Evolutionary conservation across 805 yeast species (phyloP), one percentile per base, ranked within the genome.

Genomic region (Myxozyma lipomycoides): DNA sequence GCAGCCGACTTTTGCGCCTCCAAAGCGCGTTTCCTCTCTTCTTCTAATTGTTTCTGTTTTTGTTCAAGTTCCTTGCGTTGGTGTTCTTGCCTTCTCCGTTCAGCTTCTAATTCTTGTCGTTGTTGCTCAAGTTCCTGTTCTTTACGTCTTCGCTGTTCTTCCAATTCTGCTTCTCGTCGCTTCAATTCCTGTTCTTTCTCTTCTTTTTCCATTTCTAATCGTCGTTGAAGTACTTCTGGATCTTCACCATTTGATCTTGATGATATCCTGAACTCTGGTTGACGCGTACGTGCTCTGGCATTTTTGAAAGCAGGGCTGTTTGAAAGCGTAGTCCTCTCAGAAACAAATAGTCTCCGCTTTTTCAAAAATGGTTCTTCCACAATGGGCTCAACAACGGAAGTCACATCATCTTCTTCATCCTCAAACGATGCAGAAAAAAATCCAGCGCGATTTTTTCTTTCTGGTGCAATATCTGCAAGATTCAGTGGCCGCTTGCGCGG

Each of bases 341-440:
- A 12, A n/a, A 42, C 41, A 19, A 55, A 55, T 17, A 55, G 22
- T n/a, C 53, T 37, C 9, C 60, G 42, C 19, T 43, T 41, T 38
- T 47, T 50, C 34, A 43, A 30, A 15, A 32, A 32, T 7, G 58
- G 58, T 41, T 56, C 61, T 10, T 57, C 59, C 4, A 59, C 64
- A 6, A 59, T 63, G 25, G 62, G 51, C 35, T 60, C 52, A 15
- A 60, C 66, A 32, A 62, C 19, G 6, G 12, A 45, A 17, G 24
- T 35, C 3, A 48, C 59, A 4, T 60, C 60, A 9, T 60, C 64
- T 18, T 61, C 63, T 34, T 64, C 59, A 45, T 63, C 59, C n/a
- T 64, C 69, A 39, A 68, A 65, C 24, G 62, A 62, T 1, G 69
- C 72, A 2, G 67, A 56, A 35, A 65, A 63, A 43, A 56, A 66